Evolutionary conservation across 73 alveolate genomes (phyloP).

Genomic region (Breviolum minutum): DNA sequence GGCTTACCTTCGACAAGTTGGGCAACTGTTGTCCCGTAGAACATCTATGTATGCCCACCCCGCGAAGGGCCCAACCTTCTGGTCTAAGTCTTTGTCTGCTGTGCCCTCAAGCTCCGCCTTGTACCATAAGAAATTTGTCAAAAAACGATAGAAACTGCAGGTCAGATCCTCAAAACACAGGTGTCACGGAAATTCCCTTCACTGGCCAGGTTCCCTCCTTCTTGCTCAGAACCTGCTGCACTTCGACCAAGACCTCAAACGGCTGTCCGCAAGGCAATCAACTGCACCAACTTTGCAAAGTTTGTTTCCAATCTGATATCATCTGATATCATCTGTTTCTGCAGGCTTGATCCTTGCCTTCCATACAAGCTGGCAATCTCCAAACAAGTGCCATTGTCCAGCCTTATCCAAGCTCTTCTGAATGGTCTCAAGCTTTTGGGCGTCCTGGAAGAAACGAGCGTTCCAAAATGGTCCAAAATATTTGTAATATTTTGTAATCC

Average conservation of each 20-base stretch:
- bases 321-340: too few species aligned
- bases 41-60: background rate
- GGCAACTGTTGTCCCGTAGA: background rate
- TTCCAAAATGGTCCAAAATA: too few species aligned
- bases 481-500: too few species aligned
- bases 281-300: too few species aligned
- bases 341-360: too few species aligned
- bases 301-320: too few species aligned
- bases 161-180: background rate
- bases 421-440: constrained; percentile 48
- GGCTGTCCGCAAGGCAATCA: background rate
- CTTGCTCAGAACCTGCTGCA: constrained; percentile 81
- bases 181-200: background rate
- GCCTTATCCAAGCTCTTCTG: constrained; percentile 60
- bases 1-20: constrained; percentile 22
- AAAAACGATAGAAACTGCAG: background rate
- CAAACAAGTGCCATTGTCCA: background rate
- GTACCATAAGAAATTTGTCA: background rate
- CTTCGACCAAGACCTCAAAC: constrained; percentile 43
- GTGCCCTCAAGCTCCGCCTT: constrained; percentile 79
- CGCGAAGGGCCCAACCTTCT: background rate
- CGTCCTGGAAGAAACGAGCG: background rate
- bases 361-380: too few species aligned
- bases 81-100: constrained; percentile 60
- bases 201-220: constrained; percentile 7